phyloP scores from a whole-genome alignment of 805 yeast species.

The Starmerella sirachaensis region DNA sequence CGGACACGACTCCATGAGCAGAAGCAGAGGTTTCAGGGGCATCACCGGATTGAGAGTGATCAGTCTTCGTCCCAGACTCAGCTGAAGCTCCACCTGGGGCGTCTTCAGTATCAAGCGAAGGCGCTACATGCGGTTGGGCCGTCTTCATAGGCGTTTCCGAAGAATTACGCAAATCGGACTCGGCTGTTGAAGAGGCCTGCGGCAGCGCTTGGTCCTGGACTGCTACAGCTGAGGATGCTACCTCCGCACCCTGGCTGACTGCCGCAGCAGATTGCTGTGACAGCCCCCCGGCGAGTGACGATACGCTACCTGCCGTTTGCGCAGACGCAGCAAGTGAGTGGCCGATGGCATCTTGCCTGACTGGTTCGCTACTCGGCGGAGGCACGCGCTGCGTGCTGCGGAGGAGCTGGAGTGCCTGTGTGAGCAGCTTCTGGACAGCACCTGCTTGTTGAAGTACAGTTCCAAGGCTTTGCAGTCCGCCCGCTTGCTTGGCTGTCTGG shows the following conservation, averaged over 20 bases:
- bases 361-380: too few relatives aligned
- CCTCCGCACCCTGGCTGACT: constrained; percentile 4
- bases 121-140: constrained; percentile 11
- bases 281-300: too few relatives aligned
- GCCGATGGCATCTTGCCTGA: not conserved
- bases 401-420: constrained; percentile 18
- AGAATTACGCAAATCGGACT: constrained; percentile 1
- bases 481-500: constrained; percentile 66
- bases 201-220: constrained; percentile 13
- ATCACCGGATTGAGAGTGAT: too few relatives aligned
- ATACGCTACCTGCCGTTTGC: too few relatives aligned
- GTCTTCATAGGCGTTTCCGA: constrained; percentile 1
- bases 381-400: constrained; percentile 21
- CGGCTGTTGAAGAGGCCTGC: constrained; percentile 1
- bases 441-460: constrained; percentile 20
- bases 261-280: constrained; percentile 4
- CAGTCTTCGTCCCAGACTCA: too few relatives aligned
- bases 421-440: constrained; percentile 17
- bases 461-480: constrained; percentile 23
- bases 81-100: too few relatives aligned
- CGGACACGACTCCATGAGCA: too few relatives aligned
- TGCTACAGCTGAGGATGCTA: constrained; percentile 3
- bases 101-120: too few relatives aligned
- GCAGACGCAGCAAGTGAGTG: not conserved
- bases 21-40: too few relatives aligned